phyloP scores from a whole-genome alignment of 768 basidiomycete genomes.

The Amyloporia xantha region DNA sequence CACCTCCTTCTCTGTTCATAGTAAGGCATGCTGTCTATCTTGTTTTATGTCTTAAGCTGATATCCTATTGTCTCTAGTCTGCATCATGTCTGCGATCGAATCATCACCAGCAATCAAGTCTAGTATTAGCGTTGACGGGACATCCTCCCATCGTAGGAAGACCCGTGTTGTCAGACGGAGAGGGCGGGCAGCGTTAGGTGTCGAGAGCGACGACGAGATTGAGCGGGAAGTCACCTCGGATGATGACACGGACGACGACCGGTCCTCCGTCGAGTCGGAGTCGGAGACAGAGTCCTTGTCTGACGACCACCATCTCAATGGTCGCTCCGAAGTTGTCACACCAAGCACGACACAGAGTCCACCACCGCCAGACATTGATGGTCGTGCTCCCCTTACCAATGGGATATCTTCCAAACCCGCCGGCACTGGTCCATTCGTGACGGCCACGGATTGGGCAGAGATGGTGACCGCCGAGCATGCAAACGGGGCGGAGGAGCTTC shows the following conservation, averaged over 20 bases:
- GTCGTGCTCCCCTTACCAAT: slow-evolving; percentile 4
- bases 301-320: slow-evolving; percentile 49
- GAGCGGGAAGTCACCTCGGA: slow-evolving; percentile 66
- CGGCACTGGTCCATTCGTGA: slow-evolving; percentile 39
- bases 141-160: slow-evolving; percentile 24
- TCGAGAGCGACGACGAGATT: slow-evolving; percentile 75
- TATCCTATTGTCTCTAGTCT: neutral
- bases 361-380: slow-evolving; percentile 20
- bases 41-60: neutral
- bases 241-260: slow-evolving; percentile 58
- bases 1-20: neutral
- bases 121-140: slow-evolving; percentile 8
- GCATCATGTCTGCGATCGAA: slow-evolving; percentile 13
- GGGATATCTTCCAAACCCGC: slow-evolving; percentile 19
- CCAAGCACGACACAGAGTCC: slow-evolving; percentile 64
- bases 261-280: slow-evolving; percentile 56
- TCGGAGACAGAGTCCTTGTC: slow-evolving; percentile 57
- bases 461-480: slow-evolving; percentile 71
- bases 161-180: slow-evolving; percentile 49
- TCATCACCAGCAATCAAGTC: slow-evolving; percentile 8
- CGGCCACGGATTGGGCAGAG: slow-evolving; percentile 66
- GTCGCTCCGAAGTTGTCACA: slow-evolving; percentile 50
- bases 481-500: slow-evolving; percentile 61
- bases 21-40: neutral
- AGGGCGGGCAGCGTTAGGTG: slow-evolving; percentile 49